Base-by-base conservation (phyloP, 805 yeast genomes). In the Zygoascus bituminiphila region DNA sequence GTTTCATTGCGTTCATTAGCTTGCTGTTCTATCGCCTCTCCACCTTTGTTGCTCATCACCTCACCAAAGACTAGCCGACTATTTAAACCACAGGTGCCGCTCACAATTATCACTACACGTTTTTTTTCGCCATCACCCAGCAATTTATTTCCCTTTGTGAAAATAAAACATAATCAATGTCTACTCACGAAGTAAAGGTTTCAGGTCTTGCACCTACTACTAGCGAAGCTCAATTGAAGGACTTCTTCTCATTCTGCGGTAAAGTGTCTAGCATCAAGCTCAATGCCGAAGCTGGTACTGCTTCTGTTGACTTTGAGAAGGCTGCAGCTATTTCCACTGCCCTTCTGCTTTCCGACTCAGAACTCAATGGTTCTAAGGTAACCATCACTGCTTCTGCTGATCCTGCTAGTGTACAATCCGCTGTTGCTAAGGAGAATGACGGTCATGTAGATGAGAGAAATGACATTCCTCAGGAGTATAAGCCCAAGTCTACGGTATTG, bases 161-260 rank as follows among this genome's bases (percentile, higher is more conserved):
- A n/a, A 29, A 29, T 19, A 15, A 39, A 15, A 39, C 21, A 19
- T 2, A 17, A 33, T 8, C 46, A 43, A 46, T 46, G 49, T 31
- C 49, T 20, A 21, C 33, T 26, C 19, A 41, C 36, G 24, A 79
- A 8, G 68, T 83, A 41, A 68, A 41, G 21, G 44, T 41, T 10
- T 10, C 44, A 4, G 74, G 79, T 52, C 72, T 84, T 37, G 78
- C 85, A 37, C 56, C 65, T 3, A 55, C 71, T 25, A 74, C 80
- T 36, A 56, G 78, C 4, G 68, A 72, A 42, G 70, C 72, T 36
- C 78, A 81, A 57, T 62, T 84, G 29, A 65, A 70, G 40, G 83
- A 82, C 51, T 84, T 84, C 66, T 84, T 85, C 65, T 71, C 83
- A 21, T 84, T 84, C 64, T 83, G 93, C 61, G 94, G 94, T 15